Evolutionary conservation across 352 stramenopile genomes (phyloP).

Genomic region (Phytophthora uliginosa): DNA sequence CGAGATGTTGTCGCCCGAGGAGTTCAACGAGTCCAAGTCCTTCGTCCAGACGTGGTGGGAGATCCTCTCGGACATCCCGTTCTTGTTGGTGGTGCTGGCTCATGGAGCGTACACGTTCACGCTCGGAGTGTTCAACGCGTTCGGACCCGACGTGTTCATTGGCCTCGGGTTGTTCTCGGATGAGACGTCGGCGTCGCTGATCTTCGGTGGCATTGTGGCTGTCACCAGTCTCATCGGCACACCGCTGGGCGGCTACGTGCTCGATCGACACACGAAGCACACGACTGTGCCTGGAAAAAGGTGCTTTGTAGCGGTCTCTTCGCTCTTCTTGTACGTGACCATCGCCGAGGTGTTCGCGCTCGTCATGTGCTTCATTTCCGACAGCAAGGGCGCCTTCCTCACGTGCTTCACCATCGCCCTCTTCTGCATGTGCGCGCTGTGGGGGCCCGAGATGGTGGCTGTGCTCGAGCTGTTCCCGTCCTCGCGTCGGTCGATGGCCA

Average conservation of each 20-base stretch:
- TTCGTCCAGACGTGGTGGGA: slow-evolving; percentile 47
- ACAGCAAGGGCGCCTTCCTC: slow-evolving; percentile 58
- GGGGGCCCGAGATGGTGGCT: slow-evolving; percentile 68
- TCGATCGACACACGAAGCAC: slow-evolving; percentile 55
- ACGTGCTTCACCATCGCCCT: slow-evolving; percentile 58
- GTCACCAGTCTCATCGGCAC: slow-evolving; percentile 84
- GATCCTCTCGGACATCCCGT: slow-evolving; percentile 70
- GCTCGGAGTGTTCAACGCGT: slow-evolving; percentile 78
- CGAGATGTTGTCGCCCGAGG: slow-evolving; percentile 17
- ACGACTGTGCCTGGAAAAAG: slow-evolving; percentile 43
- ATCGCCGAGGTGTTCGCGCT: slow-evolving; percentile 55
- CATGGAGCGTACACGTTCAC: slow-evolving; percentile 86
- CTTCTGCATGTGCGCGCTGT: slow-evolving; percentile 67
- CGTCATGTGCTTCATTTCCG: slow-evolving; percentile 51
- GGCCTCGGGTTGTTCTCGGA: slow-evolving; percentile 78
- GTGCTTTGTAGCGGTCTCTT: slow-evolving; percentile 49
- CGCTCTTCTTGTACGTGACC: slow-evolving; percentile 61
- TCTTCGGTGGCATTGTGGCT: slow-evolving; percentile 79
- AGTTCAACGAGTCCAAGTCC: slow-evolving; percentile 21
- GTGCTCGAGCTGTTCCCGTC: slow-evolving; percentile 85
- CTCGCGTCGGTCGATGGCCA: slow-evolving; percentile 76
- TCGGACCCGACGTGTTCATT: slow-evolving; percentile 84
- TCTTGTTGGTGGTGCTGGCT: slow-evolving; percentile 72
- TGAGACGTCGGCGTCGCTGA: slow-evolving; percentile 72
- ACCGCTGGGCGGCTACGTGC: slow-evolving; percentile 72